Evolutionary conservation across 176 grass and related monocot genomes (phyloP), one percentile per base, ranked within the genome.

Genomic region (Aechmea fasciata): DNA sequence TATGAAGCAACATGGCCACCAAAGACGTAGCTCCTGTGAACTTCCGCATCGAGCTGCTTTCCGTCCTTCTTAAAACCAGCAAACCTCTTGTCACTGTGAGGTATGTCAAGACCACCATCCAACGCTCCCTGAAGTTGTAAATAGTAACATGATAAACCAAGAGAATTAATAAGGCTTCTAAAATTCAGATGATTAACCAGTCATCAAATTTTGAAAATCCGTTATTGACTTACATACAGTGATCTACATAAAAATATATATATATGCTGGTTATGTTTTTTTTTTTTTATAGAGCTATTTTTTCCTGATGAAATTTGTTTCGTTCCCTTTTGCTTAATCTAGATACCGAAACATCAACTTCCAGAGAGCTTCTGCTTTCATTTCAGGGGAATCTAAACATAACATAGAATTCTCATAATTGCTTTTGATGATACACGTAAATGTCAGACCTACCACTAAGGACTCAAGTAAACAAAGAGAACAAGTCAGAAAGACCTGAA

Each of bases 51-150:
- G 11, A 94, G 83, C 13, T 78, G 57, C 29, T 89, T 94, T 3
- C 70, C 81, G 64, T 94, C 90, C 65, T 89, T 94, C 74, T 86
- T 82, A 69, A 89, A 94, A 11, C 90, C 90, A 76, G 90, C 90
- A 82, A 94, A 94, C 71, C 90, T 86, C 69, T 94, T 94, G 2
- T 89, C 90, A 54, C 90, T 84, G 52, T 89, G 90, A 48, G 86
- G 90, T 69, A 94, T 86, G 76, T 94, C 90, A 78, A 94, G 68
- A 14, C 90, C 90, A 69, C 90, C 90, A 78, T 95, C 90, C 55
- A 95, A 66, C 52, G 90, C 86, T 70, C 86, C 90, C 90, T 95
- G 33, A 48, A 71, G 11, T 54, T 17, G 49, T 25, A 68, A 73
- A 17, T 11, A 54, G 65, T 48, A 11, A 65, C 67, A 12, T 17